Conservation (phyloP, 257 asterid genomes). For the Fraxinus excelsior region DNA sequence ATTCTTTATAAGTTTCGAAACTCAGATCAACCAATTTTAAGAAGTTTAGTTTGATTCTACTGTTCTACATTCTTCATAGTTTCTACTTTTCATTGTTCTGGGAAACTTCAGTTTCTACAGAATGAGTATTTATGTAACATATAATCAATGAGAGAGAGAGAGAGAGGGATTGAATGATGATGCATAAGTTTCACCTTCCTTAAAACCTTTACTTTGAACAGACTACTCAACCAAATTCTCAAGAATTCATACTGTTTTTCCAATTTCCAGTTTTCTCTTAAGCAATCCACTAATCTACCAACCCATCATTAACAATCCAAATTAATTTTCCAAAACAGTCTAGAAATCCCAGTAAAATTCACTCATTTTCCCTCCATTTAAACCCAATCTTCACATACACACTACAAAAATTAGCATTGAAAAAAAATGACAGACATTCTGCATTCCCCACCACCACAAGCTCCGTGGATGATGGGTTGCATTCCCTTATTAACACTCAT, state of each 20-base stretch:
- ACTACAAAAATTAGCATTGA: constrained; percentile 20
- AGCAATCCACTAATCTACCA: constrained; percentile 19
- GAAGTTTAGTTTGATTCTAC: too few relatives aligned
- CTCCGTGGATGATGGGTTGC: constrained; percentile 62
- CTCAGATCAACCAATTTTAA: too few relatives aligned
- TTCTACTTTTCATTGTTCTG: background rate
- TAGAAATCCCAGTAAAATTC: constrained; percentile 25
- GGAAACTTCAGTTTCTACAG: constrained; percentile 3
- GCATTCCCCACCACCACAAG: constrained; percentile 51
- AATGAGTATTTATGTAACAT: constrained; percentile 9
- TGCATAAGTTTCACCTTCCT: constrained; percentile 62
- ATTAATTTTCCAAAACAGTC: constrained; percentile 21
- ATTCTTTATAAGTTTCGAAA: too few relatives aligned
- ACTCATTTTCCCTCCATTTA: too few relatives aligned
- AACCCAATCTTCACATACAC: constrained; percentile 40
- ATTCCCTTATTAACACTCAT: constrained; percentile 32
- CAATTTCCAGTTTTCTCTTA: too few relatives aligned
- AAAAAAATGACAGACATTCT: constrained; percentile 56
- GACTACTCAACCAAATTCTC: constrained; percentile 40
- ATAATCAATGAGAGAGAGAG: constrained; percentile 19
- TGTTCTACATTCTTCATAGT: too few relatives aligned
- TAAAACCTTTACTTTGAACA: constrained; percentile 63
- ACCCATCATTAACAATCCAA: constrained; percentile 26
- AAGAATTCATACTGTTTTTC: constrained; percentile 1
- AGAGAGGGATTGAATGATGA: constrained; percentile 39